phyloP scores from a whole-genome alignment of 805 yeast species.

The Jamesozyma gamospora region DNA sequence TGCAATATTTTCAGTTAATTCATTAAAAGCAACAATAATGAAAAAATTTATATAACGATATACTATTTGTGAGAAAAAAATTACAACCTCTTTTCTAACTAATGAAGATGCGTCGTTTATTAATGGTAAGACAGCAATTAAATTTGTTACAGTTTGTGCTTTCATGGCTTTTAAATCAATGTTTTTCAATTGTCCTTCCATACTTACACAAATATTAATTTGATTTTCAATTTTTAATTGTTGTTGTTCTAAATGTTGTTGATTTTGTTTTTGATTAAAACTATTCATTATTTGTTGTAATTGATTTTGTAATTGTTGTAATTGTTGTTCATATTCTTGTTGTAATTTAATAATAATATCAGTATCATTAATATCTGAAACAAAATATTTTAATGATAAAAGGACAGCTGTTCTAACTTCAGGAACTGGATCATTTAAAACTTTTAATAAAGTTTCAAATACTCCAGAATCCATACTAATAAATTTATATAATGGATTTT shows the following conservation, averaged over 20 bases:
- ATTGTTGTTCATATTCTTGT: constrained; percentile 27
- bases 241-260: constrained; percentile 18
- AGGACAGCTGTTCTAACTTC: constrained; percentile 86
- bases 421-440: constrained; percentile 83
- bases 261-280: constrained; percentile 21
- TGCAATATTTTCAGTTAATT: constrained; percentile 69
- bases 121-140: constrained; percentile 54
- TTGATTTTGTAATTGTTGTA: constrained; percentile 25
- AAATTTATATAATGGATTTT: constrained; percentile 65
- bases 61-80: constrained; percentile 67
- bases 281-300: constrained; percentile 22
- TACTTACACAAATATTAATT: constrained; percentile 20
- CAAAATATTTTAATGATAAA: constrained; percentile 58
- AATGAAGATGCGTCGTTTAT: constrained; percentile 83
- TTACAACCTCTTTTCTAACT: constrained; percentile 76
- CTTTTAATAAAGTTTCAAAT: constrained; percentile 39
- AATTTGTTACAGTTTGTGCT: constrained; percentile 60
- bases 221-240: constrained; percentile 28
- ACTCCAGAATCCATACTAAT: constrained; percentile 57
- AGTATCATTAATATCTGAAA: constrained; percentile 38
- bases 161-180: constrained; percentile 37
- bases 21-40: constrained; percentile 76
- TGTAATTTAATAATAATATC: constrained; percentile 27
- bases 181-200: constrained; percentile 22
- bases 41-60: constrained; percentile 62